Base-by-base conservation (phyloP, 1,284 basidiomycete genomes). In the Ceratorhiza oryzae-sativae region DNA sequence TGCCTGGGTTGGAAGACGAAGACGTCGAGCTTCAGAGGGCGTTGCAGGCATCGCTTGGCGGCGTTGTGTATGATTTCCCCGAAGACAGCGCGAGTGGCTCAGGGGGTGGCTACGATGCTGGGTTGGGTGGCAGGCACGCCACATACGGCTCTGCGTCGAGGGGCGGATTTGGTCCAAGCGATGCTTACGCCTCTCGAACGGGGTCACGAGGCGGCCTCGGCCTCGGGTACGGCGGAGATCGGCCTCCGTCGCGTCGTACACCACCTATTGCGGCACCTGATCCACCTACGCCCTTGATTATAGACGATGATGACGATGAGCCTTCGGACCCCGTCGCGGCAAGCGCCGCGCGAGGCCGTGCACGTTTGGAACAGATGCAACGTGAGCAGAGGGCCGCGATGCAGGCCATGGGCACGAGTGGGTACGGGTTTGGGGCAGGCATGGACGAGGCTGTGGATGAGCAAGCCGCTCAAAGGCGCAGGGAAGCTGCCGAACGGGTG, bases 11-110 rank as follows among this genome's bases (percentile, higher is more conserved):
- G 42, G 93, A 92, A 75, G 89, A 93, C 75, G 94, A 95, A 79
- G 95, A 97, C 79, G 86, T 88, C 76, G 92, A 94, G 73, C 85
- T 97, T 0, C 93, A 96, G 78, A 89, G 88, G 5, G 94, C 92
- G 1, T 80, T 96, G 59, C 91, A 92, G 76, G 94, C 94, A 0
- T 92, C 90, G 1, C 78, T 93, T 20, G 81, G 25, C 32, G 65
- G 27, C 30, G 46, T 5, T 53, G 55, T 23, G 41, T 39, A 39
- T 39, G 36, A 39, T 39, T 39, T 39, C 36, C 36, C 36, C 13
- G 36, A 39, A 39, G 41, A 36, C 25, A 49, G 41, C 60, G 68
- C 12, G 41, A 55, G 39, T 27, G 36, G 36, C 36, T 55, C 20
- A 67, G 59, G 12, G 15, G 45, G 34, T 48, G 45, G 32, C 73